Conservation (phyloP, 257 asterid genomes). For the Rhazya stricta region DNA sequence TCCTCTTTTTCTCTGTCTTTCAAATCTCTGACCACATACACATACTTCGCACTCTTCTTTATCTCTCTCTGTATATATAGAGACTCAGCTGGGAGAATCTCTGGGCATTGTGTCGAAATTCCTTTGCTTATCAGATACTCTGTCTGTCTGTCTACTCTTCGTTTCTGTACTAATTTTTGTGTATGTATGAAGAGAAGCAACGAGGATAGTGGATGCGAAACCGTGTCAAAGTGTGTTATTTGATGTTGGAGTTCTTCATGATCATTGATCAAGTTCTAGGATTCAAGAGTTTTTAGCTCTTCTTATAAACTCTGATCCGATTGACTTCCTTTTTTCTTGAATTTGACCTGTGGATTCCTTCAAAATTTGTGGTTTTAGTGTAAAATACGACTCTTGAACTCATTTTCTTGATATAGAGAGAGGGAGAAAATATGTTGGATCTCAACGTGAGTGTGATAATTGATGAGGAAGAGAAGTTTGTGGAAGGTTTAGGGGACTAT, state of each 20-base stretch:
- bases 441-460: slow-evolving; percentile 40
- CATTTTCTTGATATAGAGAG: neutral
- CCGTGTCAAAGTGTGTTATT: neutral
- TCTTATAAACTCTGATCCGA: slow-evolving; percentile 10
- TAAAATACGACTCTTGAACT: neutral
- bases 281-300: neutral
- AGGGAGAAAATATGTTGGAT: slow-evolving; percentile 45
- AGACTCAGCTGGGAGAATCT: neutral
- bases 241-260: neutral
- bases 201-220: neutral
- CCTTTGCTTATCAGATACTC: neutral
- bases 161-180: neutral
- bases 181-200: neutral
- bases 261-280: neutral
- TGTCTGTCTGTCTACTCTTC: neutral
- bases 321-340: neutral
- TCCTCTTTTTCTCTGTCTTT: neutral
- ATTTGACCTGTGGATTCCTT: neutral
- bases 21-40: neutral
- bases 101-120: neutral
- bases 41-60: neutral
- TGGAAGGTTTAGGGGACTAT: slow-evolving; percentile 16
- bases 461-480: slow-evolving; percentile 28
- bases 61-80: neutral
- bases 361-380: no score